phyloP scores from a whole-genome alignment of 2,329 filamentous ascomycete genomes.

The Fusarium miscanthi region DNA sequence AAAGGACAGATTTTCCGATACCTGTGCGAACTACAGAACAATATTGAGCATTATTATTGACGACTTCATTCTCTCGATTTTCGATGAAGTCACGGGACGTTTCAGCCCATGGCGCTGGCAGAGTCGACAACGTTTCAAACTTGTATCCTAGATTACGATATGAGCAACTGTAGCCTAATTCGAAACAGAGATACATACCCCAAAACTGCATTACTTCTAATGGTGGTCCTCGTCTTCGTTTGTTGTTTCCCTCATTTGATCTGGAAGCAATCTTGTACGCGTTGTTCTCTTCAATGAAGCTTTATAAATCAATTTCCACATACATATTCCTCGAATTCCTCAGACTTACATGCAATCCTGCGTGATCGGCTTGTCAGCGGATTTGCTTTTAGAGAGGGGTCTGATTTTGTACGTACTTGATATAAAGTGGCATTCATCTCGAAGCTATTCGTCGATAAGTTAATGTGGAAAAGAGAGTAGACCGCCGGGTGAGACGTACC shows the following conservation, averaged over 20 bases:
- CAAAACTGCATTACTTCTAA: constrained; percentile 91
- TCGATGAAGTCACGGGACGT: constrained; percentile 83
- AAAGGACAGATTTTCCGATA: constrained; percentile 78
- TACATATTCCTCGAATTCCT: not conserved
- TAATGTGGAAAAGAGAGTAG: not conserved
- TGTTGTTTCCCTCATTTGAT: constrained; percentile 60
- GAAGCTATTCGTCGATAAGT: constrained; percentile 66
- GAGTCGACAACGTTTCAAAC: constrained; percentile 86
- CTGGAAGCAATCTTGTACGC: constrained; percentile 74
- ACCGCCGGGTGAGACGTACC: constrained; percentile 59
- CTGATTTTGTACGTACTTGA: constrained; percentile 71
- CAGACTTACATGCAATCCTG: constrained; percentile 65
- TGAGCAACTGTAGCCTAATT: not conserved
- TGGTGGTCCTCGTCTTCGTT: constrained; percentile 57
- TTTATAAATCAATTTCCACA: constrained; percentile 50
- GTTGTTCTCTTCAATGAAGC: constrained; percentile 94
- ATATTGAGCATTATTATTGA: constrained; percentile 94
- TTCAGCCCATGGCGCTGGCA: constrained; percentile 79
- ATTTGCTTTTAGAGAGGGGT: not conserved
- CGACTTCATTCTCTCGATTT: constrained; percentile 73
- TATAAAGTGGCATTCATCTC: constrained; percentile 96
- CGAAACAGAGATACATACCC: constrained; percentile 64
- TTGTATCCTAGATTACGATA: constrained; percentile 78
- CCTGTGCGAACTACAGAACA: constrained; percentile 93
- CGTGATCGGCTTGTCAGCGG: constrained; percentile 27